Conservation (phyloP, 116 monocot species). For the Dioscorea cayenensis region DNA sequence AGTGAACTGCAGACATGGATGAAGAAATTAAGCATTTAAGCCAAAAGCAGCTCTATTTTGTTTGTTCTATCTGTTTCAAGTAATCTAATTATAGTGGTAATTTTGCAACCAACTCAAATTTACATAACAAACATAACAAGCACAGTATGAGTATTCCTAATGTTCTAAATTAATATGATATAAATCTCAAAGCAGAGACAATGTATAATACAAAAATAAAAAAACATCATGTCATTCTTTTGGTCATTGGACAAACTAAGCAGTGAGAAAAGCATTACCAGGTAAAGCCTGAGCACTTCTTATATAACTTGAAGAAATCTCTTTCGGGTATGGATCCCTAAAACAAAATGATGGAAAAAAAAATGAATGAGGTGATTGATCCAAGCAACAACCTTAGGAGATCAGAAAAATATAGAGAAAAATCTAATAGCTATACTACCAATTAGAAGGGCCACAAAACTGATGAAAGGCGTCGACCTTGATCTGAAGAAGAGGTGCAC, state of each 20-base stretch:
- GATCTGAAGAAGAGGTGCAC: no score
- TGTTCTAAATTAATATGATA: not conserved
- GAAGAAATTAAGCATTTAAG: no score
- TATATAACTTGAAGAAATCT: conserved; percentile 13
- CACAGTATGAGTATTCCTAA: no score
- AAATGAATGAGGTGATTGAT: not conserved
- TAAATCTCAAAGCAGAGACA: not conserved
- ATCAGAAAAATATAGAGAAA: not conserved
- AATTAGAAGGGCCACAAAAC: conserved; percentile 33
- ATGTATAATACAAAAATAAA: not conserved
- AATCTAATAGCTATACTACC: conserved; percentile 12
- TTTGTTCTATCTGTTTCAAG: no score
- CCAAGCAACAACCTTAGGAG: not conserved
- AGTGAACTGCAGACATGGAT: no score
- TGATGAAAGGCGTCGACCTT: no score
- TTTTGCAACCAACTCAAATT: no score
- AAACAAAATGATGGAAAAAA: conserved; percentile 2
- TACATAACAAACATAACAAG: not conserved
- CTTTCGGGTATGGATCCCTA: conserved; percentile 45
- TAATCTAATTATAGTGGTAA: not conserved
- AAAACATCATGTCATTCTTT: not conserved
- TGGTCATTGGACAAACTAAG: not conserved
- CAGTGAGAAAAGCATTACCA: conserved; percentile 18
- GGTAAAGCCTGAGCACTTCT: conserved; percentile 21
- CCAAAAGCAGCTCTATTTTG: no score